Evolutionary conservation across 257 asterid species (phyloP).

Genomic region (Mitragyna speciosa): DNA sequence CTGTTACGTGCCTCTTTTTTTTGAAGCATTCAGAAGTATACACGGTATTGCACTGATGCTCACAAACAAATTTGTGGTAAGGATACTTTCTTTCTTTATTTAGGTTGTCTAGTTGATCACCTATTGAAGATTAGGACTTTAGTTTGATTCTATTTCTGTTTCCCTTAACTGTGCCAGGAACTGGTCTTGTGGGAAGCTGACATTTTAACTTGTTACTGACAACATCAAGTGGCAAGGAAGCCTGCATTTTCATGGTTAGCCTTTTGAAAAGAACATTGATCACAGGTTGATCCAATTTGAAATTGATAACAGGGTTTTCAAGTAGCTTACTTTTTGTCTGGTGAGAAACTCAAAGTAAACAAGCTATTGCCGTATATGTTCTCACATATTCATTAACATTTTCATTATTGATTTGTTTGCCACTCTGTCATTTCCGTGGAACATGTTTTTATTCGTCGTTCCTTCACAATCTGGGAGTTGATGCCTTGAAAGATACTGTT

Average conservation of each 20-base stretch:
- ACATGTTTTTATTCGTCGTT: no score
- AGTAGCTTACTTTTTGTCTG: neutral
- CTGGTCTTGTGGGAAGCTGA: conserved; percentile 8
- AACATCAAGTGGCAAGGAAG: neutral
- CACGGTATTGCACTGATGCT: neutral
- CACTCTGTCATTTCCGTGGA: neutral
- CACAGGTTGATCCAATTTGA: neutral
- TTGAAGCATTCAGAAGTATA: neutral
- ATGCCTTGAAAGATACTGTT: neutral
- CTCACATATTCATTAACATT: no score
- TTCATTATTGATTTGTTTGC: no score
- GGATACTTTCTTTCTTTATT: neutral
- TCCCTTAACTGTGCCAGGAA: neutral
- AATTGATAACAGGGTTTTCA: neutral
- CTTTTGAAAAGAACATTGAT: neutral
- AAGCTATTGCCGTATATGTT: neutral
- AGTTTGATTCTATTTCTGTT: neutral
- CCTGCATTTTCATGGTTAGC: conserved; percentile 16
- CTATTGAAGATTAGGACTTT: neutral
- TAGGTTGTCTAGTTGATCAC: neutral
- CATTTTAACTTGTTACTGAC: neutral
- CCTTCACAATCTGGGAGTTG: neutral
- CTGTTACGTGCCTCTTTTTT: neutral
- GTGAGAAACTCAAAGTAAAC: neutral
- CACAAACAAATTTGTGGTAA: conserved; percentile 3